Conservation (phyloP, 148 eudicot species). For the Persicaria maculosa region DNA sequence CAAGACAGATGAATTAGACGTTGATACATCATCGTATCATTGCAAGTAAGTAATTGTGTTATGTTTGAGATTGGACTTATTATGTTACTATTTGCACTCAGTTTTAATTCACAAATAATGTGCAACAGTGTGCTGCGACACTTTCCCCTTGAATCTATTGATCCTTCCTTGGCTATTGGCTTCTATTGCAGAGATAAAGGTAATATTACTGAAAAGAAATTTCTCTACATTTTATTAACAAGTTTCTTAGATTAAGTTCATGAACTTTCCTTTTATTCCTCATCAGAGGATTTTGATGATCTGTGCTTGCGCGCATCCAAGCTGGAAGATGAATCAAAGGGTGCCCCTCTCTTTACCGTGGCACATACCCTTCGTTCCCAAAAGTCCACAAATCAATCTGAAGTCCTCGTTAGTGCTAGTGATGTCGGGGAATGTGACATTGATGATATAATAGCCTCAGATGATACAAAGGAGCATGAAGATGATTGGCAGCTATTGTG, state of each 20-base stretch:
- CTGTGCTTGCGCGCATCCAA: not conserved
- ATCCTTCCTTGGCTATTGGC: constrained; percentile 91
- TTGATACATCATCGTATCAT: constrained; percentile 91
- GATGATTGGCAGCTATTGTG: constrained; percentile 15
- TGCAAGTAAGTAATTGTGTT: constrained; percentile 52
- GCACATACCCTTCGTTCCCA: not conserved
- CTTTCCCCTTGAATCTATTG: constrained; percentile 72
- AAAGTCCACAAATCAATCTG: constrained; percentile 6
- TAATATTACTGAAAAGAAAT: constrained; percentile 14
- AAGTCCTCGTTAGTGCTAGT: not conserved
- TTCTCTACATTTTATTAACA: not conserved
- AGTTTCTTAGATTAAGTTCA: not conserved
- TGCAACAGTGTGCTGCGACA: constrained; percentile 54
- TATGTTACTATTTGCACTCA: not conserved
- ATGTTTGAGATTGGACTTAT: not conserved
- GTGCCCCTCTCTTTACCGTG: constrained; percentile 13
- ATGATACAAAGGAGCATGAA: constrained; percentile 5
- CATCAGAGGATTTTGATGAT: constrained; percentile 11
- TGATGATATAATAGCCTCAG: not conserved
- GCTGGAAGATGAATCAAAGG: constrained; percentile 12
- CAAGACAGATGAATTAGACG: constrained; percentile 47
- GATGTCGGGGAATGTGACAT: not conserved
- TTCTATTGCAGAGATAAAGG: constrained; percentile 87
- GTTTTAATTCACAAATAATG: not conserved
- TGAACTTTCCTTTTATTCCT: not conserved